phyloP scores from a whole-genome alignment of 306 rosid genomes.

The Vachellia pachyceras region DNA sequence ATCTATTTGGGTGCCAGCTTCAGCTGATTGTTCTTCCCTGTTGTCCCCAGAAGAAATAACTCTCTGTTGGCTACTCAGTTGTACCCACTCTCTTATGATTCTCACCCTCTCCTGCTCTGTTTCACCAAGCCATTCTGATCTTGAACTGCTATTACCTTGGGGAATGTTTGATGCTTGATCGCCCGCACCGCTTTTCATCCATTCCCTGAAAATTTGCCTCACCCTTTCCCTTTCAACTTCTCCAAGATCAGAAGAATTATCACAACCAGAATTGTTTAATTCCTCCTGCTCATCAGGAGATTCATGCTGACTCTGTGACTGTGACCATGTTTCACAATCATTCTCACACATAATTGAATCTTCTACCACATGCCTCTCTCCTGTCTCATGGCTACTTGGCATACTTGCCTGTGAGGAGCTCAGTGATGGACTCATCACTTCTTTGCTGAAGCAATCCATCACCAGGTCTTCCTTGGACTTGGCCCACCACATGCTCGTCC shows the following conservation, averaged over 20 bases:
- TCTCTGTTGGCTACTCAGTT: slow-evolving; percentile 73
- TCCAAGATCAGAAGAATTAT: slow-evolving; percentile 70
- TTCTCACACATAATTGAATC: slow-evolving; percentile 61
- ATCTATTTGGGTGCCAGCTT: slow-evolving; percentile 59
- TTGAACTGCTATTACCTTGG: slow-evolving; percentile 54
- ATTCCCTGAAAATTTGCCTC: slow-evolving; percentile 85
- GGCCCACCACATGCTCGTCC: slow-evolving; percentile 77
- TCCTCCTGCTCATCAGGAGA: slow-evolving; percentile 70
- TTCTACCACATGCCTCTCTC: slow-evolving; percentile 50
- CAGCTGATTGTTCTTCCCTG: slow-evolving; percentile 73
- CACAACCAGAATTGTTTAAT: slow-evolving; percentile 60
- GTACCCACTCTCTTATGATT: slow-evolving; percentile 85
- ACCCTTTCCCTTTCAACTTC: slow-evolving; percentile 91
- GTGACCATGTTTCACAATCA: slow-evolving; percentile 76
- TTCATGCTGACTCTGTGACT: slow-evolving; percentile 67
- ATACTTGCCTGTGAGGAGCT: slow-evolving; percentile 44
- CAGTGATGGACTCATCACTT: slow-evolving; percentile 52
- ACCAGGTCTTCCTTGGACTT: slow-evolving; percentile 64
- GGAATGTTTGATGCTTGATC: slow-evolving; percentile 57
- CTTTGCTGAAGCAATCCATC: slow-evolving; percentile 61
- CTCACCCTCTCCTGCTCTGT: slow-evolving; percentile 92
- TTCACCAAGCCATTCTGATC: slow-evolving; percentile 82
- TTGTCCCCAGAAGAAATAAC: slow-evolving; percentile 55
- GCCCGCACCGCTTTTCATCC: slow-evolving; percentile 77
- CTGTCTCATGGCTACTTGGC: slow-evolving; percentile 47